A percentile compares a stretch with the other conserved stretches of the same genome.
phyloP scores from a whole-genome alignment of 768 basidiomycete genomes.

The Amanita pallidorosea region DNA sequence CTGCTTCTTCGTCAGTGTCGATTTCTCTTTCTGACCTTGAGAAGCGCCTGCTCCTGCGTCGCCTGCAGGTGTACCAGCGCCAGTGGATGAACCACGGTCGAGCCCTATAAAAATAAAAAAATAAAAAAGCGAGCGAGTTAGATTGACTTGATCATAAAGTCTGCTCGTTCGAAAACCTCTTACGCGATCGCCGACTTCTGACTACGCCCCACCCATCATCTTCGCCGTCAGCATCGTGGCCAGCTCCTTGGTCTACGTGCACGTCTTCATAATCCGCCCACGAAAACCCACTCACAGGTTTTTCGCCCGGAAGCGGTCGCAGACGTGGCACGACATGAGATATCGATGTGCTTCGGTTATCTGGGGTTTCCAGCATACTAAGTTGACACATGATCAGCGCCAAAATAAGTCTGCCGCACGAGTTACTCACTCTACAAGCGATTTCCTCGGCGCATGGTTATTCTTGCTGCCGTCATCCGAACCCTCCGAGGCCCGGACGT shows the following conservation, averaged over 20 bases:
- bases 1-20: conserved; percentile 53
- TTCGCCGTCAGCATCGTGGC: conserved; percentile 56
- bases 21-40: conserved; percentile 22
- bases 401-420: too few relatives aligned
- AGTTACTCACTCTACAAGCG: conserved; percentile 48
- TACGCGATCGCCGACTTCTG: conserved; percentile 40
- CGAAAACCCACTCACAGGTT: conserved; percentile 54
- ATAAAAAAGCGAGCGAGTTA: not conserved
- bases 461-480: conserved; percentile 3
- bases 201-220: conserved; percentile 80
- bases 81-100: conserved; percentile 5
- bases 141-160: not conserved
- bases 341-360: conserved; percentile 38
- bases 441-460: conserved; percentile 17
- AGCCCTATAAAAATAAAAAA: too few relatives aligned
- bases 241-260: conserved; percentile 25
- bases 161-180: conserved; percentile 5
- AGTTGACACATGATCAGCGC: not conserved
- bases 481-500: conserved; percentile 12
- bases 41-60: conserved; percentile 5
- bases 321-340: conserved; percentile 70
- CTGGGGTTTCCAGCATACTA: conserved; percentile 57
- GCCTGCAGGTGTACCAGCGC: conserved; percentile 1
- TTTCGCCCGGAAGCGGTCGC: conserved; percentile 42
- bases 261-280: conserved; percentile 76